Base-by-base conservation (phyloP, 179 eudicot genomes). In the Silene coronaria region DNA sequence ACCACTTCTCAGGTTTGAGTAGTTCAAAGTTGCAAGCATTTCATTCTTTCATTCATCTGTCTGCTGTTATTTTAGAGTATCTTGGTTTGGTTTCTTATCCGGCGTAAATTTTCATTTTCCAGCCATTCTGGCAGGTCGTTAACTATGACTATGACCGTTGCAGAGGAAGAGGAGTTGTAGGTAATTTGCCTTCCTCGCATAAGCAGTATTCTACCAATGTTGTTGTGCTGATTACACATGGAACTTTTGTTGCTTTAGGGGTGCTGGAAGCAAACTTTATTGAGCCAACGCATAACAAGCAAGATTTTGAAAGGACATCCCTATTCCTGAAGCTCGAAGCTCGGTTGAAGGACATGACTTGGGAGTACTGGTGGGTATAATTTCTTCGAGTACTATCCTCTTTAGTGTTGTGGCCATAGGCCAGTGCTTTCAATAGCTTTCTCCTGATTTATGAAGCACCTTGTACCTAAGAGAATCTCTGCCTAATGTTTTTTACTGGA, bases 141-240 rank as follows among this genome's bases (percentile, higher is more conserved):
- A 87, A 82, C 83, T 87, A 73, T 81, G 46, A 70, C 11, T 74
- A 76, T 73, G 84, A 82, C 51, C 51, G 16, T 45, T 45, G 51
- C 70, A 91, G 96, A 90, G 91, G 96, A 82, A 88, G 94, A 82
- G 98, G 98, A 11, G 98, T 94, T 80, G 96, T 94, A 24, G 97
- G 98, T 91, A 82, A 87, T 85, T 34, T 36, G 1, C 66, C 70
- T 28, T 19, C 28, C 5, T 75, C 73, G 70, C 69, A 26, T 77
- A 17, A 55, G 38, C 38, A 30, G 1, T 24, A 46, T 19, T 36
- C 51, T 46, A 12, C 11, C 16, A 27, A 19, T 36, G 36, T 59
- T 23, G 19, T 59, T 72, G 3, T 34, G 38, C 10, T 55, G 67
- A 48, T n/a, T 30, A 27, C 48, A 16, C 30, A 23, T 60, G 19